phyloP scores from a whole-genome alignment of 2,329 filamentous ascomycete species.

The Venturia effusa region DNA sequence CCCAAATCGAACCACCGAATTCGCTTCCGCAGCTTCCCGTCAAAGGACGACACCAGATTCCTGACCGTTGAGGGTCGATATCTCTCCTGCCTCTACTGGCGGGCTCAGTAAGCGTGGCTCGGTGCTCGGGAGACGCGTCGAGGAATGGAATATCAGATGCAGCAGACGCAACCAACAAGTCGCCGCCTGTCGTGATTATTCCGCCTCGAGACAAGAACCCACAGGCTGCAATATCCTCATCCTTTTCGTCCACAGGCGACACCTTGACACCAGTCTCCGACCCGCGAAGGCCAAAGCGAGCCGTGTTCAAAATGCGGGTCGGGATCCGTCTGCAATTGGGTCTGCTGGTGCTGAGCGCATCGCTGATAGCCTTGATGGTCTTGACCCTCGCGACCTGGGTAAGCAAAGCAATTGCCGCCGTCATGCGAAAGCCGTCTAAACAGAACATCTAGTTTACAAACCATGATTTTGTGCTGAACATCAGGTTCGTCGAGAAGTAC shows the following conservation, averaged over 20 bases:
- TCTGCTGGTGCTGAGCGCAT: conserved; percentile 63
- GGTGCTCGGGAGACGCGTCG: neutral
- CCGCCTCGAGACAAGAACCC: neutral
- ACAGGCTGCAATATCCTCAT: neutral
- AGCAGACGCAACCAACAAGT: neutral
- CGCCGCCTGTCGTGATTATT: neutral
- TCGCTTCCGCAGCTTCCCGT: neutral
- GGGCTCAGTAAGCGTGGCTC: neutral
- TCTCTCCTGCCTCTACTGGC: neutral
- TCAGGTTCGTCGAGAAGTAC: conserved; percentile 30
- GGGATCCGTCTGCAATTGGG: conserved; percentile 82
- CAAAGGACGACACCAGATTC: neutral
- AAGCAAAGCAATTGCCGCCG: conserved; percentile 5
- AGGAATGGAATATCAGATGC: neutral
- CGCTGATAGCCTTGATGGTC: conserved; percentile 64
- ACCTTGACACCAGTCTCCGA: neutral
- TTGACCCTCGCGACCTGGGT: conserved; percentile 64
- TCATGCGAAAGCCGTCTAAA: neutral
- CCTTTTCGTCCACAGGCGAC: neutral
- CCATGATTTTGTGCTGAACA: conserved; percentile 47
- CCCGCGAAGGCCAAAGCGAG: neutral
- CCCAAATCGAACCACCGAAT: neutral
- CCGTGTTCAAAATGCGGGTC: conserved; percentile 38
- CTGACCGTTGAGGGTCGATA: neutral
- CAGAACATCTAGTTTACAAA: conserved; percentile 40